Evolutionary conservation across 108 stramenopile genomes (phyloP), one percentile per base, ranked within the genome.

Genomic region (Fistulifera solaris): DNA sequence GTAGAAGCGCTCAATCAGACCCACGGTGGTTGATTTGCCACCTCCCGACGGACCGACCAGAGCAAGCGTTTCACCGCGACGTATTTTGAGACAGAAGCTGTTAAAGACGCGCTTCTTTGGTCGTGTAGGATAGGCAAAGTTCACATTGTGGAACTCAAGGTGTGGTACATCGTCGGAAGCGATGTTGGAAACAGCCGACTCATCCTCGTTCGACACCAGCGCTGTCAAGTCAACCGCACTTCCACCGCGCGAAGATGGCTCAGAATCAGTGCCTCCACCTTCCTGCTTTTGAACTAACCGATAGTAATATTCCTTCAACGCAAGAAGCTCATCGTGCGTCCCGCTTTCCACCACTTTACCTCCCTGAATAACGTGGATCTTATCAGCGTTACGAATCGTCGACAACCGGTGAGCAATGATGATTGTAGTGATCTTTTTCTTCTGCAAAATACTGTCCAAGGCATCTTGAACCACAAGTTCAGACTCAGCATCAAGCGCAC

Each of bases 371-470:
- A 98, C 95, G 48, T 80, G 65, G 68, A 98, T 98, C 35, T 83
- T 68, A 59, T 97, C 91, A 1, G 96, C 95, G 60, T 87, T 77
- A 40, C 81, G 73, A 59, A 96, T 89, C 12, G 98, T 98, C 17
- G 81, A 72, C 15, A 98, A 74, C n/a, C 98, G 76, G 63, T 98
- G 98, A 0, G 98, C 98, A 48, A 98, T 94, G 41, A 96, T 73
- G 25, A 98, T 54, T 7, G 88, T 88, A 24, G 98, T 99, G 0
- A 93, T 68, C 45, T 91, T 83, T 40, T 61, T 56, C 8, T 57
- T 58, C 27, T 65, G 58, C 27, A 87, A 54, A 26, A 94, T 59
- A 23, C 83, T 74, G 59, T 94, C 89, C n/a, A 95, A 59, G 7
- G 94, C 95, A 27, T 73, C 83, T 62, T 96, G 95, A 6, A 96